Conservation (phyloP, 2,329 filamentous ascomycete species). For the Aspergillus calidoustus region DNA sequence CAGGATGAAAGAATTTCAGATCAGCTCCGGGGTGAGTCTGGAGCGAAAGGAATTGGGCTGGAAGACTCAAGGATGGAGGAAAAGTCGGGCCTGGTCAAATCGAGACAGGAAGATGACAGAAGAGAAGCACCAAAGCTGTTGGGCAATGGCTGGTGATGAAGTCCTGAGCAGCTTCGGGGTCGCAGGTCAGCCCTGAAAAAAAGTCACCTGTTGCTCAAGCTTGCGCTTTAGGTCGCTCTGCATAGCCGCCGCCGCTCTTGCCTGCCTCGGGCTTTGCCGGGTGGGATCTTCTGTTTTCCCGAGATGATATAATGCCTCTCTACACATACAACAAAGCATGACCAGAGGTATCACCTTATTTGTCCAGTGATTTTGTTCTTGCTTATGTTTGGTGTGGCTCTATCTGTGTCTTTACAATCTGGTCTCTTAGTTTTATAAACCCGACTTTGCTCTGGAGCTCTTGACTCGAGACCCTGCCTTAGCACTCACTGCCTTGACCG, state of each 20-base stretch:
- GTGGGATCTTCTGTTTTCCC: constrained; percentile 21
- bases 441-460: background rate
- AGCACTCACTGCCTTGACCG: background rate
- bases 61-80: constrained; percentile 17
- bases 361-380: background rate
- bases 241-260: constrained; percentile 25
- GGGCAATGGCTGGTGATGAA: constrained; percentile 13
- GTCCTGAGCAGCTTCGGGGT: constrained; percentile 24
- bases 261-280: constrained; percentile 22
- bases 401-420: background rate
- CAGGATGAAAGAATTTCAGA: constrained; percentile 33
- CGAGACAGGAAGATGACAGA: constrained; percentile 12
- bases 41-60: constrained; percentile 24
- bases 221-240: constrained; percentile 35
- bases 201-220: constrained; percentile 36
- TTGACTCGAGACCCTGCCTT: background rate
- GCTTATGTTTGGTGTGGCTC: background rate
- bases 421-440: background rate
- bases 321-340: background rate
- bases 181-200: constrained; percentile 32
- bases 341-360: background rate
- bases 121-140: constrained; percentile 22
- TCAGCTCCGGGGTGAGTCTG: constrained; percentile 33
- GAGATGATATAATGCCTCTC: constrained; percentile 22
- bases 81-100: constrained; percentile 32